phyloP scores from a whole-genome alignment of 2,329 filamentous ascomycete genomes.

The Epichloe hybrida region DNA sequence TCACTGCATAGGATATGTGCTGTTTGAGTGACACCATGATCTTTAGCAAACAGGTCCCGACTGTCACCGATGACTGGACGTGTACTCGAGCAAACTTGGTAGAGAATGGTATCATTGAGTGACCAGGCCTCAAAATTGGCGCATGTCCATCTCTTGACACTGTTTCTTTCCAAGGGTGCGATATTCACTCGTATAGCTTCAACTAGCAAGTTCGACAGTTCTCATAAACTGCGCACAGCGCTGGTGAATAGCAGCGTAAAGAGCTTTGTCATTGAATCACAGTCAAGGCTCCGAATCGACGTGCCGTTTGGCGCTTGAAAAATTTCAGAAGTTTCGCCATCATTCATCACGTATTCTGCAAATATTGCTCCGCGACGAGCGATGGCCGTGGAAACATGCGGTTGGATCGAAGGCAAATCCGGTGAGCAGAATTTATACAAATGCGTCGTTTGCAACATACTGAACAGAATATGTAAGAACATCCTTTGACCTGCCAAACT shows the following conservation, averaged over 20 bases:
- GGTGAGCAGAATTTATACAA: constrained; percentile 1
- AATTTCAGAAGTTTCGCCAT: not conserved
- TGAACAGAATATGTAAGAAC: constrained; percentile 4
- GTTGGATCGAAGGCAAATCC: constrained; percentile 11
- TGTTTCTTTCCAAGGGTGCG: not conserved
- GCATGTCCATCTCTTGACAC: not conserved
- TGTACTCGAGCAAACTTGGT: not conserved
- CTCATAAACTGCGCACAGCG: not conserved
- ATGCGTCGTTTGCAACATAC: not conserved
- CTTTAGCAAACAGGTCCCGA: not conserved
- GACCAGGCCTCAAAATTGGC: not conserved
- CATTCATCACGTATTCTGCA: not conserved
- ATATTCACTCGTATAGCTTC: not conserved
- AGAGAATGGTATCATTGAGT: not conserved
- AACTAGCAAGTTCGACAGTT: not conserved
- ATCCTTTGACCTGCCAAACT: constrained; percentile 8
- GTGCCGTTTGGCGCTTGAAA: not conserved
- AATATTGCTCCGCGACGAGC: not conserved
- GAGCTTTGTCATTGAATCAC: not conserved
- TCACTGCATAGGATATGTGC: not conserved
- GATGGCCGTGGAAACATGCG: constrained; percentile 7
- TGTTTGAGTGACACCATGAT: not conserved
- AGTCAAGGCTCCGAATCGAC: not conserved
- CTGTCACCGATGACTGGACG: not conserved
- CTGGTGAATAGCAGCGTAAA: not conserved